Evolutionary conservation across 495 filamentous ascomycete genomes (phyloP), one percentile per base, ranked within the genome.

Genomic region (Neurospora sp.): DNA sequence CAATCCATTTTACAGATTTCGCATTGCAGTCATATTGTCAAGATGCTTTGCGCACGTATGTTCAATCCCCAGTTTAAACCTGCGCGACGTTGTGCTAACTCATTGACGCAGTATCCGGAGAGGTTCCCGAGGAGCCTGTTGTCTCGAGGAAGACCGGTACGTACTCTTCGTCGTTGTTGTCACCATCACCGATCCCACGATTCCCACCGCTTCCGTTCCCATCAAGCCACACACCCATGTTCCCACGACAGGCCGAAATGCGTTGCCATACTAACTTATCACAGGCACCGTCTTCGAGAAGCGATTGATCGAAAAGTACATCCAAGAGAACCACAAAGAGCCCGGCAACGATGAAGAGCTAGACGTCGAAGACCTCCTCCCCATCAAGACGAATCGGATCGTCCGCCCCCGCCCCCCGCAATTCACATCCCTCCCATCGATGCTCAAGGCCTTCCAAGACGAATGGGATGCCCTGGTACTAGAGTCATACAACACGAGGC

Each of bases 381-480:
- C 92, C 74, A 86, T 99, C 79, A 94, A 95, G 83, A 88, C 92
- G 41, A 86, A 90, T 72, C 90, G 91, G 81, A 86, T 92, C 73
- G 92, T 97, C 69, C 90, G 91, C 74, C 94, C 96, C 68, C 89
- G 96, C 78, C 96, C 96, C 48, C 94, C 96, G 41, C 96, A 93
- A 35, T 91, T 98, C 75, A 98, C 96, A 68, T 98, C 96, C 37
- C 96, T 99, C 74, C 96, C 96, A 8, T 93, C 96, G n/a, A 87
- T 99, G 35, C 92, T 99, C 73, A 92, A 91, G 45, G 91, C 93
- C n/a, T 98, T 99, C 78, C 96, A 99, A 76, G 95, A 97, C 76
- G 96, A 99, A 86, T 99, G 96, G 96, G 96, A 99, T 81, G 91
- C 96, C 10, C 80, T 98, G 38, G 92, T 94, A 39, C 84, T 99